These are phyloP conservation scores for Monosporozyma siamensis DNA, from an alignment of 805 yeast genomes.

Conservation along the genomic window DNA sequence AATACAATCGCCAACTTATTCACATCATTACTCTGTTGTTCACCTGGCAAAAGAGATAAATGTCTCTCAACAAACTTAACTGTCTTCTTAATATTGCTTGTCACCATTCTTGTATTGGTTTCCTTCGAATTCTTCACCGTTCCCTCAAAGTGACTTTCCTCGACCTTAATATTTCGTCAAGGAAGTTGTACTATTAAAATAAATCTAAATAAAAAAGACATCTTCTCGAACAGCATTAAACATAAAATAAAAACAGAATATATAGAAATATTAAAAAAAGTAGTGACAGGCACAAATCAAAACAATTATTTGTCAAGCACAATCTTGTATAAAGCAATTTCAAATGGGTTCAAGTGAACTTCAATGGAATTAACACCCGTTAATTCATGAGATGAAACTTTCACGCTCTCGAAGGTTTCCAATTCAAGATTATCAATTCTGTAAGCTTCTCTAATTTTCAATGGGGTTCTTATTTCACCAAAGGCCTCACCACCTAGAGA, in stretches of 20 bases:
- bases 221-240: too few relatives aligned
- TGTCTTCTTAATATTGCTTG: conserved; percentile 18
- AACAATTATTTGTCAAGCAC: not conserved
- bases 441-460: conserved; percentile 39
- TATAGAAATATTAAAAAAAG: conserved; percentile 7
- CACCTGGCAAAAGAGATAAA: conserved; percentile 44
- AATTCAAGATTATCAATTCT: conserved; percentile 52
- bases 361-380: conserved; percentile 34
- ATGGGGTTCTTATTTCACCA: conserved; percentile 41
- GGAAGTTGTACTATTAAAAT: too few relatives aligned
- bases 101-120: not conserved
- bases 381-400: conserved; percentile 11
- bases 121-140: not conserved
- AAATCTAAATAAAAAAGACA: too few relatives aligned
- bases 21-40: conserved; percentile 55
- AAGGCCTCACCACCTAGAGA: conserved; percentile 70
- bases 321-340: conserved; percentile 45
- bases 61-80: conserved; percentile 41
- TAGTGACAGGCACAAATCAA: not conserved
- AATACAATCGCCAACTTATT: conserved; percentile 61
- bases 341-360: conserved; percentile 61
- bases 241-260: not conserved
- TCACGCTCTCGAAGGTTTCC: conserved; percentile 36
- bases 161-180: too few relatives aligned
- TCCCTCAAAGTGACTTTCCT: too few relatives aligned